A percentile compares a stretch with the other conserved stretches of the same genome.
These are phyloP conservation scores for Catharanthus roseus DNA, from an alignment of 257 asterid species.

Conservation along the genomic window DNA sequence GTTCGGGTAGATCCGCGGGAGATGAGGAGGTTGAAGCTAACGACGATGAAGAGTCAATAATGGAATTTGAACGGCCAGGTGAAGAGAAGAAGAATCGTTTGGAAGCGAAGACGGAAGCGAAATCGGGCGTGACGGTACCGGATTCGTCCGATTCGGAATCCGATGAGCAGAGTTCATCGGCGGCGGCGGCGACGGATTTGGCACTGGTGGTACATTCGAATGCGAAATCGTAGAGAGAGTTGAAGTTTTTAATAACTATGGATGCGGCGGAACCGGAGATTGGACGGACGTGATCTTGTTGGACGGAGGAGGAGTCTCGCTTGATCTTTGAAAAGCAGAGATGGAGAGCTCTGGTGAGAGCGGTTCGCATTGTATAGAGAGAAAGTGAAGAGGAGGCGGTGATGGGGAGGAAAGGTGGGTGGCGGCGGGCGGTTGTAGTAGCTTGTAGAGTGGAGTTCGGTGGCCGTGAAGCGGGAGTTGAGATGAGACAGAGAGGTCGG, in stretches of 20 bases:
- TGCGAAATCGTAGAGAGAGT: slow-evolving; percentile 62
- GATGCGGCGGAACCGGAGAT: slow-evolving; percentile 28
- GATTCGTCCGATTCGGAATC: slow-evolving; percentile 23
- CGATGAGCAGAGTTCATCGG: slow-evolving; percentile 16
- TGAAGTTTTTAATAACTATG: slow-evolving; percentile 51
- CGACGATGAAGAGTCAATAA: slow-evolving; percentile 54
- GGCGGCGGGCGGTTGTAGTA: not conserved
- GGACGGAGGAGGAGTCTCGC: slow-evolving; percentile 22
- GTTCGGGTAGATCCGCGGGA: slow-evolving; percentile 23
- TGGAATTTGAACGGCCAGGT: slow-evolving; percentile 91
- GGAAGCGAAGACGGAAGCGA: slow-evolving; percentile 67
- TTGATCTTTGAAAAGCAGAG: slow-evolving; percentile 60
- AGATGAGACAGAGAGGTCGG: too few species aligned
- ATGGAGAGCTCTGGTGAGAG: slow-evolving; percentile 33
- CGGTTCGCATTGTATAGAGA: slow-evolving; percentile 34
- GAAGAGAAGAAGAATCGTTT: slow-evolving; percentile 89
- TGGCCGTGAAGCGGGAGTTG: too few species aligned
- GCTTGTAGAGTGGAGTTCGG: not conserved
- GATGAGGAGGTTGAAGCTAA: slow-evolving; percentile 41
- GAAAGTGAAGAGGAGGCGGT: not conserved
- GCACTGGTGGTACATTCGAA: slow-evolving; percentile 21
- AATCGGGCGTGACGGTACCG: slow-evolving; percentile 42
- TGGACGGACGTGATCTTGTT: slow-evolving; percentile 31
- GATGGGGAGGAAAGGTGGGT: too few species aligned
- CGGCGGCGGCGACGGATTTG: slow-evolving; percentile 13